Evolutionary conservation across 805 yeast genomes (phyloP).

Genomic region (Wickerhamomyces subpelliculosus): DNA sequence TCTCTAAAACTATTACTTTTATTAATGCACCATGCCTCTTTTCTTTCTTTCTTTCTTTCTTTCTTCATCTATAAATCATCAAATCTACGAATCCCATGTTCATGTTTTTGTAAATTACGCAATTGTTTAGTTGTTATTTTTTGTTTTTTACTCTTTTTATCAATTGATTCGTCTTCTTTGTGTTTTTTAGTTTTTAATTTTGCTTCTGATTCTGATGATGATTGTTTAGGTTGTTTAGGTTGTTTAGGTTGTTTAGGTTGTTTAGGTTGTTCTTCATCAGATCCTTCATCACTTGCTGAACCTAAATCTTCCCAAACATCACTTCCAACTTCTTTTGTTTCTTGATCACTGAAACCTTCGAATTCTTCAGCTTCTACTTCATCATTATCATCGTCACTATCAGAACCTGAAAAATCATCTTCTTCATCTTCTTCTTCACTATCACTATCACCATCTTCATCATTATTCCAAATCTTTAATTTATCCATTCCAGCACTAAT

Average conservation of each 20-base stretch:
- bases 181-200: constrained; percentile 13
- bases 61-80: constrained; percentile 40
- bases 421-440: constrained; percentile 10
- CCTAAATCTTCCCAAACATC: constrained; percentile 20
- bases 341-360: constrained; percentile 6
- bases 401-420: constrained; percentile 6
- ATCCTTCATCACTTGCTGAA: constrained; percentile 13
- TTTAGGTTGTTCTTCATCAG: constrained; percentile 6
- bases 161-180: constrained; percentile 9
- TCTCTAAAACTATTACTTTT: too few species aligned
- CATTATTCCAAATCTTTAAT: constrained; percentile 65
- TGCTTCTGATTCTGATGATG: constrained; percentile 5
- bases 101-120: constrained; percentile 42
- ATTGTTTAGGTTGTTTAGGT: not conserved
- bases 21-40: not conserved
- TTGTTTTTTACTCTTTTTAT: constrained; percentile 21
- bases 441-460: constrained; percentile 25
- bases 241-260: constrained; percentile 6
- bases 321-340: constrained; percentile 3
- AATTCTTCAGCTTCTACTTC: constrained; percentile 7
- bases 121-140: constrained; percentile 38
- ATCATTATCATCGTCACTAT: constrained; percentile 17
- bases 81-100: constrained; percentile 59
- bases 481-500: constrained; percentile 81
- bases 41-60: not conserved